Conservation (phyloP, 768 basidiomycete genomes). For the Hortiboletus flavorubellus region DNA sequence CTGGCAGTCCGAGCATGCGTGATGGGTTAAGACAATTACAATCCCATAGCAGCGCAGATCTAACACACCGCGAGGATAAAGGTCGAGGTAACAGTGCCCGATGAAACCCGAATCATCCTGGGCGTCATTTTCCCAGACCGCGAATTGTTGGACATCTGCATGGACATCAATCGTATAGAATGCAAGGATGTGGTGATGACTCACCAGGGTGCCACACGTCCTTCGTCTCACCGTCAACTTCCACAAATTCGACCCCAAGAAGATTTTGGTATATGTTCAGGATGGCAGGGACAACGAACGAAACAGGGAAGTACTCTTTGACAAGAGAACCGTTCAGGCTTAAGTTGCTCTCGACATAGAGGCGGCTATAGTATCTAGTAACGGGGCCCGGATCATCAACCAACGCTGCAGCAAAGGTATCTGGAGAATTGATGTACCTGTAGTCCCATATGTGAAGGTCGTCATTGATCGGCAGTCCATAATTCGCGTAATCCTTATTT, state of each 20-base stretch:
- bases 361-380: conserved; percentile 25
- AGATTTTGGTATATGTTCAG: conserved; percentile 77
- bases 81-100: conserved; percentile 83
- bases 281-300: conserved; percentile 74
- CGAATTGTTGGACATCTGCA: conserved; percentile 73
- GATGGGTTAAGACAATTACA: not conserved
- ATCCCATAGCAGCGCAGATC: not conserved
- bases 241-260: conserved; percentile 64
- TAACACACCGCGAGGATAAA: conserved; percentile 70
- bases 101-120: conserved; percentile 68
- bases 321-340: conserved; percentile 69
- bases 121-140: conserved; percentile 79
- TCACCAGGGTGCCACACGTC: conserved; percentile 78
- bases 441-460: conserved; percentile 82
- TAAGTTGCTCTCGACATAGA: conserved; percentile 58
- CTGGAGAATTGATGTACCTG: conserved; percentile 44
- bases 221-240: conserved; percentile 48
- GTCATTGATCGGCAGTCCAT: conserved; percentile 59
- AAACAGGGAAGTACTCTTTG: conserved; percentile 87
- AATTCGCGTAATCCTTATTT: conserved; percentile 62
- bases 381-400: not conserved
- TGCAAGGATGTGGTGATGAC: conserved; percentile 7
- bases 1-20: conserved; percentile 30
- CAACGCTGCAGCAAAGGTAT: not conserved
- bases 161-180: not conserved